Percentiles rank a stretch among this genome's conserved stretches.
These are phyloP conservation scores for Epichloe scottii DNA, from an alignment of 2,329 filamentous ascomycete species.

Conservation along the genomic window DNA sequence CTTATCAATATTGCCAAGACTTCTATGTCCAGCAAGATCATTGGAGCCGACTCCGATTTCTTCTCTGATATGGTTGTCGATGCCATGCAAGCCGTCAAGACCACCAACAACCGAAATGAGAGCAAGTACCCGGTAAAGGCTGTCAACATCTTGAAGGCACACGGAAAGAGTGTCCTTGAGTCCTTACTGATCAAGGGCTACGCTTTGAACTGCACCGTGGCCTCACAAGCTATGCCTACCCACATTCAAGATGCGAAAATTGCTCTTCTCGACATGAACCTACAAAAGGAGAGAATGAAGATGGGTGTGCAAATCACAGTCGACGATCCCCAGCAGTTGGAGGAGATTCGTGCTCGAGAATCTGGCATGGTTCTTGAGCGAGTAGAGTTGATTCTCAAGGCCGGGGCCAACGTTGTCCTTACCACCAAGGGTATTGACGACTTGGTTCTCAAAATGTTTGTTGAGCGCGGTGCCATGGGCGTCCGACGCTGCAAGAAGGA, in stretches of 20 bases:
- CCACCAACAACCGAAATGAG: constrained; percentile 80
- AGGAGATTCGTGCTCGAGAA: constrained; percentile 91
- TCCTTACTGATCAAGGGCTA: constrained; percentile 91
- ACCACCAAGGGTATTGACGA: constrained; percentile 99
- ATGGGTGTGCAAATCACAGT: constrained; percentile 96
- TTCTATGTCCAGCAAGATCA: constrained; percentile 99
- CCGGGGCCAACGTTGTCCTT: constrained; percentile 88
- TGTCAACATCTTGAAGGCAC: constrained; percentile 96
- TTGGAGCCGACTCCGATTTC: constrained; percentile 89
- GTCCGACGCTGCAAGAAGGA: constrained; percentile 98
- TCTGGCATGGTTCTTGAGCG: constrained; percentile 86
- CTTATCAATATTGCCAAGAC: constrained; percentile 94
- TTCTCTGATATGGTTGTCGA: constrained; percentile 97
- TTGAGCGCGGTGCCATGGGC: constrained; percentile 91
- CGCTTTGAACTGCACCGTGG: constrained; percentile 95
- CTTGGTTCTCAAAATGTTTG: constrained; percentile 82
- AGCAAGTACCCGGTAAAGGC: constrained; percentile 97
- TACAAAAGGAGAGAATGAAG: constrained; percentile 99
- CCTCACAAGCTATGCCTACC: constrained; percentile 95
- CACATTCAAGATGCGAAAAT: constrained; percentile 90
- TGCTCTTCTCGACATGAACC: constrained; percentile 90
- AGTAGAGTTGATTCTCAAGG: constrained; percentile 94
- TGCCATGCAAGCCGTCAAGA: constrained; percentile 89
- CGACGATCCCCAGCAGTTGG: constrained; percentile 90
- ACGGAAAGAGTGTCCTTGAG: constrained; percentile 84